phyloP scores from a whole-genome alignment of 176 grass and related monocot genomes.

The Zizania latifolia region DNA sequence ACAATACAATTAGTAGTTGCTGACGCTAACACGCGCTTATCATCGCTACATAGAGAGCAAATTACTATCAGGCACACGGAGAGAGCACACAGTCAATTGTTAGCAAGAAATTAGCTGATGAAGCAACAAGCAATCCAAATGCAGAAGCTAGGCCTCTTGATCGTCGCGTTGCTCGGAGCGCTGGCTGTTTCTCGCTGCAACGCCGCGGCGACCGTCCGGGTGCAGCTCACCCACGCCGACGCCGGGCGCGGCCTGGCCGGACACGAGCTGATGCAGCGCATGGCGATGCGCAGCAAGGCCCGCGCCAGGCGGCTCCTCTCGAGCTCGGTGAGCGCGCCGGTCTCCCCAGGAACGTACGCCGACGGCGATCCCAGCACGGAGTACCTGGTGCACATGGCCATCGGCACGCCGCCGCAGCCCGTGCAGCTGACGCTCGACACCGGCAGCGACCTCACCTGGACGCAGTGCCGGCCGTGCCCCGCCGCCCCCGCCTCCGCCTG shows the following conservation, averaged over 20 bases:
- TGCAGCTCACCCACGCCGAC: slow-evolving; percentile 29
- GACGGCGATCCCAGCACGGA: slow-evolving; percentile 8
- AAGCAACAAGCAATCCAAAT: slow-evolving; percentile 15
- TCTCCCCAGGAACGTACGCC: background rate
- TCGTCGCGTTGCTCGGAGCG: slow-evolving; percentile 1
- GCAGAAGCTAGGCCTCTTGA: slow-evolving; percentile 9
- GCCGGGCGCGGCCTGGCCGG: slow-evolving; percentile 4
- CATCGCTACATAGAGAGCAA: no score
- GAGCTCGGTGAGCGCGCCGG: background rate
- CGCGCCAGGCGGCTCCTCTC: slow-evolving; percentile 5
- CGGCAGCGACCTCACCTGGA: slow-evolving; percentile 49
- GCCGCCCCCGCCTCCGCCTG: no score
- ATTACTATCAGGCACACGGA: no score
- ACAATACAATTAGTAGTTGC: no score
- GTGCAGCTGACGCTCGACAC: slow-evolving; percentile 47
- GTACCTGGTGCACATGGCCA: slow-evolving; percentile 34
- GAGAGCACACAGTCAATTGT: no score
- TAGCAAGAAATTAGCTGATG: no score
- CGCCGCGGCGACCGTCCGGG: background rate
- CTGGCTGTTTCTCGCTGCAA: background rate
- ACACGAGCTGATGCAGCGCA: slow-evolving; percentile 29
- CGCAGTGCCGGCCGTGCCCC: slow-evolving; percentile 34
- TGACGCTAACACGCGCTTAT: no score
- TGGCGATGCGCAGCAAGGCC: slow-evolving; percentile 19
- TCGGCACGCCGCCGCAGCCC: slow-evolving; percentile 42